Evolutionary conservation across 2,329 filamentous ascomycete species (phyloP), one percentile per base, ranked within the genome.

Genomic region (Trichoderma asperellum): DNA sequence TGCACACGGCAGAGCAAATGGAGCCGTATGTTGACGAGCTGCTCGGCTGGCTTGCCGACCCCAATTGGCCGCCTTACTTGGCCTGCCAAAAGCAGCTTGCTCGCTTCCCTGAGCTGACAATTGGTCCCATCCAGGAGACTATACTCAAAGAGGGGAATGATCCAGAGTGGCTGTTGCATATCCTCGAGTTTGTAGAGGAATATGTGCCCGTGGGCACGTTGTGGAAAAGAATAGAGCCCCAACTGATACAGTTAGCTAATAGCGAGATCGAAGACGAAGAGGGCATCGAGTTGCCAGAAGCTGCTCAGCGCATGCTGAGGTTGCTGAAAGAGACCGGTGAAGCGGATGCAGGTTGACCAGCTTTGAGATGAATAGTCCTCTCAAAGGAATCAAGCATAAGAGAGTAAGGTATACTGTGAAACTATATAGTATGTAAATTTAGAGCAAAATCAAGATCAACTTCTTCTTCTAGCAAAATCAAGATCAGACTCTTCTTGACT

Each of bases 31-130:
- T 52, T 11, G 21, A 10, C 6, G 56, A 68, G 2, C 32, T 70
- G 56, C 64, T 70, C 24, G 47, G 8, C 53, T 70, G 68, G 68
- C 34, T 62, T 21, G 56, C 62, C 10, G 68, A 70, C 32, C 7
- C 2, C n/a, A 70, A 70, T 18, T 70, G 68, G 68, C 68, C 68
- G 24, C 63, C 64, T 6, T 62, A 29, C 14, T 10, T 12, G 2
- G 56, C 34, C 14, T 61, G 68, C 7, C 7, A 57, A 11, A 40
- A 68, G 49, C 68, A 70, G 49, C 64, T 70, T 10, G 63, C 63
- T 12, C 56, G 68, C 14, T 70, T 70, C 29, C 68, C 68, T 3
- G 68, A 70, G 37, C 47, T 62, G 34, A 59, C 56, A 11, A 47
- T 70, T 40, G 64, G 32, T 16, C 63, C 63, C 12, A 68, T 70